A percentile compares a stretch with the other conserved stretches of the same genome.
Conservation (phyloP, 179 eudicot species). For the Vitellaria paradoxa region DNA sequence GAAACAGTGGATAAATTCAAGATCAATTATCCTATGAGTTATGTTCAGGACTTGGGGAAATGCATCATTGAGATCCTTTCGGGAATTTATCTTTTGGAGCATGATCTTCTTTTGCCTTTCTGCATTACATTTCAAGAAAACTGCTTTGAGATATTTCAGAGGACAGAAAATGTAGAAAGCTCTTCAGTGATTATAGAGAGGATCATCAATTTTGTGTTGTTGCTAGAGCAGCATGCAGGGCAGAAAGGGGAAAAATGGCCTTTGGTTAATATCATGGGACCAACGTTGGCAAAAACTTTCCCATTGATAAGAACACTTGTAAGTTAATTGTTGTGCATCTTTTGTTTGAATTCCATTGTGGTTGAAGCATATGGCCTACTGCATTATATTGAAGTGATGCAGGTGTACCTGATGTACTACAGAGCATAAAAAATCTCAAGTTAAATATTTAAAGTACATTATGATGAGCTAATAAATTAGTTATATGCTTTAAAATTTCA, state of each 20-base stretch:
- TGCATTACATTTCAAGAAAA: slow-evolving; percentile 60
- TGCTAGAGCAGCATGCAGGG: slow-evolving; percentile 55
- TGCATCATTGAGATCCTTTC: slow-evolving; percentile 80
- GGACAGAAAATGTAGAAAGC: slow-evolving; percentile 32
- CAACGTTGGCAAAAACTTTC: slow-evolving; percentile 61
- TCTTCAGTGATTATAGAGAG: slow-evolving; percentile 34
- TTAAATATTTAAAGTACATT: not conserved
- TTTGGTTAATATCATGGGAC: slow-evolving; percentile 65
- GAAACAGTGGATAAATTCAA: slow-evolving; percentile 26
- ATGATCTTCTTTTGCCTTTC: slow-evolving; percentile 49
- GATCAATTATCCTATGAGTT: slow-evolving; percentile 37
- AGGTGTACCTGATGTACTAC: too few species aligned
- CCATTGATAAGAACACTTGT: slow-evolving; percentile 57
- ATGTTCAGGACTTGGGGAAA: slow-evolving; percentile 57
- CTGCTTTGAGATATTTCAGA: slow-evolving; percentile 58
- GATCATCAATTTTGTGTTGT: slow-evolving; percentile 43
- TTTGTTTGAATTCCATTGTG: not conserved
- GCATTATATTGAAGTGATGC: not conserved
- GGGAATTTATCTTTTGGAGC: slow-evolving; percentile 42
- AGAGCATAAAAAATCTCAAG: not conserved
- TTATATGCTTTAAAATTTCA: not conserved
- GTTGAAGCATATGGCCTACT: not conserved
- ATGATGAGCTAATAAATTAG: not conserved
- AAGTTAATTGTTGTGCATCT: slow-evolving; percentile 28
- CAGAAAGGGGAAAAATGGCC: slow-evolving; percentile 80